These are phyloP conservation scores for Fraxinus dipetala DNA, from an alignment of 305 asterid species.

Conservation along the genomic window DNA sequence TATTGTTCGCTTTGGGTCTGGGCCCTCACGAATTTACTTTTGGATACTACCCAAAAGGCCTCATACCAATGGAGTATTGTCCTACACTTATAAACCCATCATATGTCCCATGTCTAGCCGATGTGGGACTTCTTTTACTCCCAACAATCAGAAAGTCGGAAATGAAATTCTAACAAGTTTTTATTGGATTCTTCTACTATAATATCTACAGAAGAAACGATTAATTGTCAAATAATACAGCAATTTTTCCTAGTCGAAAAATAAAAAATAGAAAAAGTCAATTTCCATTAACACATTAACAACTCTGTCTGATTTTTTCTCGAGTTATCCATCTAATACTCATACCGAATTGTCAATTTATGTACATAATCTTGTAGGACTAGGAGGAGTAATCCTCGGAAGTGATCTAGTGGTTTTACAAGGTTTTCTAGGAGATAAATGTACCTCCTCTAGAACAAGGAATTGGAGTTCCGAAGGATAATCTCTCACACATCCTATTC, in stretches of 20 bases:
- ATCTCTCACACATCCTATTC: slow-evolving; percentile 86
- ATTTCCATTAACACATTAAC: background rate
- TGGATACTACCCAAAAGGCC: no score
- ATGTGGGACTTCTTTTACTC: no score
- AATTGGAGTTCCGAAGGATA: slow-evolving; percentile 81
- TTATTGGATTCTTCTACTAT: background rate
- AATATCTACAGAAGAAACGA: background rate
- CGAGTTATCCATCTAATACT: background rate
- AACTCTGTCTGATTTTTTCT: background rate
- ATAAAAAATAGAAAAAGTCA: background rate
- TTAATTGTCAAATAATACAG: background rate
- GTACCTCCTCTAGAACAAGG: slow-evolving; percentile 63
- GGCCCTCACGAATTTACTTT: no score
- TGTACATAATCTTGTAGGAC: slow-evolving; percentile 24
- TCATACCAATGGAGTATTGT: no score
- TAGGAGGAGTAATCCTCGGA: background rate
- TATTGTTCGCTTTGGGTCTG: no score
- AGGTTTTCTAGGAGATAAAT: slow-evolving; percentile 60
- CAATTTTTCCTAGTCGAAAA: slow-evolving; percentile 9
- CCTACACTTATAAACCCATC: no score
- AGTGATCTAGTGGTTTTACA: slow-evolving; percentile 16
- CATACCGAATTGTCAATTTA: background rate
- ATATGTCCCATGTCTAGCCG: no score
- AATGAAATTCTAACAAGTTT: background rate
- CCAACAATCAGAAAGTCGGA: background rate